These are phyloP conservation scores for Byssochlamys sp. DNA, from an alignment of 2,329 filamentous ascomycete genomes.

Conservation along the genomic window DNA sequence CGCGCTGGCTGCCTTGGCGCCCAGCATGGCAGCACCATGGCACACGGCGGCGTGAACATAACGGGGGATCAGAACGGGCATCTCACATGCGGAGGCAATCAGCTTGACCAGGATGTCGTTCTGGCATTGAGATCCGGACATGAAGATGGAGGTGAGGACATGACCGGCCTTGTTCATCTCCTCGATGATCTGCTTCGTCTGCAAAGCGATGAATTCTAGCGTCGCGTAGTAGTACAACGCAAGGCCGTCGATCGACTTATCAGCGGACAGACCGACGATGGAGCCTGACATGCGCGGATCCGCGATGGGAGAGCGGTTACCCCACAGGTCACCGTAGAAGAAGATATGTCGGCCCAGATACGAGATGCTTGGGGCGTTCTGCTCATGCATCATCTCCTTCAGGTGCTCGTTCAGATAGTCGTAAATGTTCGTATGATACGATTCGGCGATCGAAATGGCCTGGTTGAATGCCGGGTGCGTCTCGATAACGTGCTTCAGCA, in stretches of 20 bases:
- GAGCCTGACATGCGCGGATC: slow-evolving; percentile 88
- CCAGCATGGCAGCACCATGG: slow-evolving; percentile 96
- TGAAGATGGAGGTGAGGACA: slow-evolving; percentile 84
- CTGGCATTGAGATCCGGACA: slow-evolving; percentile 96
- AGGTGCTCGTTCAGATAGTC: slow-evolving; percentile 88
- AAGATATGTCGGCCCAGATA: slow-evolving; percentile 90
- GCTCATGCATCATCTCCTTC: slow-evolving; percentile 60
- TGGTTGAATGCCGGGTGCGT: slow-evolving; percentile 85
- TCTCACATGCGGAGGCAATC: slow-evolving; percentile 78
- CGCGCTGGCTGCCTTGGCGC: slow-evolving; percentile 87
- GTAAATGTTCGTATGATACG: slow-evolving; percentile 80
- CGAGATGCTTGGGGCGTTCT: slow-evolving; percentile 64
- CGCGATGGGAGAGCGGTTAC: slow-evolving; percentile 87
- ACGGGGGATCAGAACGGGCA: slow-evolving; percentile 85
- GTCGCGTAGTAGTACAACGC: slow-evolving; percentile 89
- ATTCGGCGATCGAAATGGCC: slow-evolving; percentile 67
- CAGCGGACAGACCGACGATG: slow-evolving; percentile 74
- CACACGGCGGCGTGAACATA: slow-evolving; percentile 95
- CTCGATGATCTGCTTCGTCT: slow-evolving; percentile 90
- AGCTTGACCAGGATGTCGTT: slow-evolving; percentile 86
- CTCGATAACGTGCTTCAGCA: slow-evolving; percentile 87
- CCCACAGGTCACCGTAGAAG: slow-evolving; percentile 96
- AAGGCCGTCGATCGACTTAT: slow-evolving; percentile 77
- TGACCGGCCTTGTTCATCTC: slow-evolving; percentile 88
- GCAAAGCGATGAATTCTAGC: slow-evolving; percentile 95